Percentiles rank a stretch among this genome's conserved stretches.
phyloP scores from a whole-genome alignment of 2,329 filamentous ascomycete genomes.

The Ilyonectria robusta region DNA sequence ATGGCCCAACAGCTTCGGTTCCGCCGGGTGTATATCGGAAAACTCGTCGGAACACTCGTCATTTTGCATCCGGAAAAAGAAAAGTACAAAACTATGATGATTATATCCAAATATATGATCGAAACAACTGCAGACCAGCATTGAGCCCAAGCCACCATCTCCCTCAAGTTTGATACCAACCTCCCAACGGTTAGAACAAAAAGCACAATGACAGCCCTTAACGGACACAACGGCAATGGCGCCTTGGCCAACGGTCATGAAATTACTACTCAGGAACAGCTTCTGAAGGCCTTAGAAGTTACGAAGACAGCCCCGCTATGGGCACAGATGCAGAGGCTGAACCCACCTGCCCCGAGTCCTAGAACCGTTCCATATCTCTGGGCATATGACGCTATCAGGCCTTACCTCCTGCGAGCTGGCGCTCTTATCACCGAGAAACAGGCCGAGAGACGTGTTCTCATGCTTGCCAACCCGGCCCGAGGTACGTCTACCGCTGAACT shows the following conservation, averaged over 20 bases:
- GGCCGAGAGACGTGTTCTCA: slow-evolving; percentile 58
- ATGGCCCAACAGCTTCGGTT: background rate
- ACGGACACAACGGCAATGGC: background rate
- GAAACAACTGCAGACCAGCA: background rate
- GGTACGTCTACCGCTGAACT: slow-evolving; percentile 54
- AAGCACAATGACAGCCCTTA: background rate
- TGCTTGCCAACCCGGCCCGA: slow-evolving; percentile 56
- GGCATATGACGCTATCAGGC: slow-evolving; percentile 52
- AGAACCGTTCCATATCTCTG: slow-evolving; percentile 55
- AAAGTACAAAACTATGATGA: background rate
- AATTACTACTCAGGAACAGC: slow-evolving; percentile 18
- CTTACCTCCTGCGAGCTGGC: slow-evolving; percentile 52
- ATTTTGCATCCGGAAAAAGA: background rate
- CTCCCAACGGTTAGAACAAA: background rate
- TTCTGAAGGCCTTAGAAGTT: slow-evolving; percentile 11
- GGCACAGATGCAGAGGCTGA: slow-evolving; percentile 62
- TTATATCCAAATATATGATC: background rate
- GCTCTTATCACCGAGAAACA: slow-evolving; percentile 54
- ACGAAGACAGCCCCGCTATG: slow-evolving; percentile 56
- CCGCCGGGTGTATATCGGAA: slow-evolving; percentile 9
- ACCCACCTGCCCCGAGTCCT: slow-evolving; percentile 62
- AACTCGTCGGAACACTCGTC: background rate
- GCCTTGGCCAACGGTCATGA: background rate
- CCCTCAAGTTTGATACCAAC: background rate
- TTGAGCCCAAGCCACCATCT: background rate